A percentile compares a stretch with the other conserved stretches of the same genome.
Conservation (phyloP, 371 early-diverging fungal genomes). For the Lichtheimia corymbifera region DNA sequence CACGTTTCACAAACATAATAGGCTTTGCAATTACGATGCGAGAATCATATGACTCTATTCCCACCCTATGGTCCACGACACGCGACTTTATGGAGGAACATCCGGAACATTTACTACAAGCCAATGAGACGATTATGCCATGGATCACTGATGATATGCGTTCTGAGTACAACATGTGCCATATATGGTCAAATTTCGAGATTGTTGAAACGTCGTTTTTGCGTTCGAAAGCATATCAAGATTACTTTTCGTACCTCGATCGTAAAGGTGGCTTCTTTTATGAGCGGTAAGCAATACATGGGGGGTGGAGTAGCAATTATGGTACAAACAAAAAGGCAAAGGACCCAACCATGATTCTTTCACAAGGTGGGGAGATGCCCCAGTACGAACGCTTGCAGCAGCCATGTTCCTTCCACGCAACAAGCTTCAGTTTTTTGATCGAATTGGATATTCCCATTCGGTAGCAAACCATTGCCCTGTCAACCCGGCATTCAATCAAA, state of each 20-base stretch:
- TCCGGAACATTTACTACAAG: slow-evolving; percentile 9
- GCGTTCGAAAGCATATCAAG: slow-evolving; percentile 69
- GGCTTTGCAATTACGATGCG: slow-evolving; percentile 20
- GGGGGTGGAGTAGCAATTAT: too few species aligned
- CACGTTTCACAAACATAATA: slow-evolving; percentile 7
- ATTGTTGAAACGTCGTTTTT: slow-evolving; percentile 79
- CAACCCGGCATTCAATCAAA: slow-evolving; percentile 8
- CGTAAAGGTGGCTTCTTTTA: slow-evolving; percentile 89
- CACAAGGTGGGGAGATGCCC: slow-evolving; percentile 62
- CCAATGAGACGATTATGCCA: slow-evolving; percentile 24
- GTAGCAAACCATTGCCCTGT: slow-evolving; percentile 45
- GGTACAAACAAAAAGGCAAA: too few species aligned
- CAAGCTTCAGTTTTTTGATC: slow-evolving; percentile 89
- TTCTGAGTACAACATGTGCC: slow-evolving; percentile 64
- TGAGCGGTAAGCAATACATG: slow-evolving; percentile 60
- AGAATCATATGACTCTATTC: slow-evolving; percentile 10
- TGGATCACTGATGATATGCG: slow-evolving; percentile 30
- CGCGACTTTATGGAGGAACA: slow-evolving; percentile 17
- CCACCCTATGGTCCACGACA: slow-evolving; percentile 19
- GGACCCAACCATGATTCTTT: slow-evolving; percentile 16
- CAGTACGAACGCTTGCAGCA: slow-evolving; percentile 81
- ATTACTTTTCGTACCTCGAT: slow-evolving; percentile 85
- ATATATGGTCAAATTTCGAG: slow-evolving; percentile 68
- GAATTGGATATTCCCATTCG: slow-evolving; percentile 74
- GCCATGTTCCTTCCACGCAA: slow-evolving; percentile 75